Evolutionary conservation across 2,329 filamentous ascomycete species (phyloP), one percentile per base, ranked within the genome.

Genomic region (Tolypocladium paradoxum): DNA sequence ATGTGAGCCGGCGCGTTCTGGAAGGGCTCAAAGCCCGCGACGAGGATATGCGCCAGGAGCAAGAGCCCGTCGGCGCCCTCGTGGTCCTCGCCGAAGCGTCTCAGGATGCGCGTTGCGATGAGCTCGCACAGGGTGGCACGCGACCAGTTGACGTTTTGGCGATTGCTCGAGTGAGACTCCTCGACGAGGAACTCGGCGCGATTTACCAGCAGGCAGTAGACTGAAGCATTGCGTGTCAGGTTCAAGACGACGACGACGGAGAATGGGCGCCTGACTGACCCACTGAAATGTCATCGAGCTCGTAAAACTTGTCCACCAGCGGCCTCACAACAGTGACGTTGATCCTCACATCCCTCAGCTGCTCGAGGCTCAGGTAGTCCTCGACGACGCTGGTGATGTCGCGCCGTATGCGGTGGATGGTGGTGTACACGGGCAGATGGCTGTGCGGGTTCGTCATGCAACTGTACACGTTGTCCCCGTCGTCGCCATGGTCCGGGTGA

Each of bases 161-260:
- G 83, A 63, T 90, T 88, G 61, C 81, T 81, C 62, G 88, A 79
- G 61, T 86, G 84, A 12, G 82, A 77, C 65, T 93, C 88, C 66
- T 93, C 87, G 53, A 85, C 79, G 27, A 91, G 74, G 62, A 93
- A 93, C 63, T 90, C 86, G 35, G 83, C 82, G 16, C 88, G 80
- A 62, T 95, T 93, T 58, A 93, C 88, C 24, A 95, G 77, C 55
- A 95, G 72, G 65, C 88, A 92, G 67, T 92, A 93, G 12, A 93
- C 87, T 84, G 61, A 52, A 20, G 47, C 35, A 24, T 33, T 20
- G 34, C 20, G 18, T 3, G 43, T 46, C 16, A 46, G 37, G n/a
- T 29, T 36, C 12, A n/a, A 49, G 47, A n/a, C n/a, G 18, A 29
- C n/a, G n/a, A 31, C 8, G 43, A n/a, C 6, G 11, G 20, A 35